Conservation (phyloP, 176 grass and related monocot species). For the Rhynchospora breviuscula region DNA sequence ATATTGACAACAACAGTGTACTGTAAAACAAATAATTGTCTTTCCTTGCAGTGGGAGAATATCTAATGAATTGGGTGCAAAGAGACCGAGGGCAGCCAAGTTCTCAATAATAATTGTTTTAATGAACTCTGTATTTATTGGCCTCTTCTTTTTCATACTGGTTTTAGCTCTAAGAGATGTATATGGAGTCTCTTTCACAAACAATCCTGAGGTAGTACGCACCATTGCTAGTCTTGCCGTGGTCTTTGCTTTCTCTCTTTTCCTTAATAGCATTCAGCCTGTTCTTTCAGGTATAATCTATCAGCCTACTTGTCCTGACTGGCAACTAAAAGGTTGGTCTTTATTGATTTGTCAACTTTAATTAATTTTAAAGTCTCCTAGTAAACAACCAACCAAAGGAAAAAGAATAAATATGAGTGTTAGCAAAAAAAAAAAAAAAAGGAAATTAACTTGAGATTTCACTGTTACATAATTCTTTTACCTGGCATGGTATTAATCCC, state of each 20-base stretch:
- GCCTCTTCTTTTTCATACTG: conserved; percentile 40
- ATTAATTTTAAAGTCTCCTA: neutral
- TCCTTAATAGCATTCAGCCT: conserved; percentile 83
- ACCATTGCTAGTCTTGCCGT: conserved; percentile 54
- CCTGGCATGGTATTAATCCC: neutral
- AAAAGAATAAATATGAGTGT: neutral
- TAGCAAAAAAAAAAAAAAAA: neutral
- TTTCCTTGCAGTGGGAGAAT: conserved; percentile 55
- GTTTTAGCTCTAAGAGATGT: conserved; percentile 53
- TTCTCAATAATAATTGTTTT: conserved; percentile 69
- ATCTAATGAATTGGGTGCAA: conserved; percentile 80
- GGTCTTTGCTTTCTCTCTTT: conserved; percentile 65
- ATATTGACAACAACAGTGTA: neutral
- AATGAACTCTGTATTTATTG: conserved; percentile 51
- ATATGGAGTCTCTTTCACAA: conserved; percentile 71
- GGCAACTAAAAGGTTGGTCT: neutral
- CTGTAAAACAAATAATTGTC: neutral
- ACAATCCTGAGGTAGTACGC: conserved; percentile 52
- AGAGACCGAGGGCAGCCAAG: conserved; percentile 52
- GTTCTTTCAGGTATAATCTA: conserved; percentile 51
- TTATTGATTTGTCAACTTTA: neutral
- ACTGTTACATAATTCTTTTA: neutral
- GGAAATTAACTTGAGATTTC: neutral
- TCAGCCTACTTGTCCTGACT: neutral
- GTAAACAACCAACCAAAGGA: neutral